Conservation (phyloP, 2,329 filamentous ascomycete species). For the Fusarium decemcellulare region DNA sequence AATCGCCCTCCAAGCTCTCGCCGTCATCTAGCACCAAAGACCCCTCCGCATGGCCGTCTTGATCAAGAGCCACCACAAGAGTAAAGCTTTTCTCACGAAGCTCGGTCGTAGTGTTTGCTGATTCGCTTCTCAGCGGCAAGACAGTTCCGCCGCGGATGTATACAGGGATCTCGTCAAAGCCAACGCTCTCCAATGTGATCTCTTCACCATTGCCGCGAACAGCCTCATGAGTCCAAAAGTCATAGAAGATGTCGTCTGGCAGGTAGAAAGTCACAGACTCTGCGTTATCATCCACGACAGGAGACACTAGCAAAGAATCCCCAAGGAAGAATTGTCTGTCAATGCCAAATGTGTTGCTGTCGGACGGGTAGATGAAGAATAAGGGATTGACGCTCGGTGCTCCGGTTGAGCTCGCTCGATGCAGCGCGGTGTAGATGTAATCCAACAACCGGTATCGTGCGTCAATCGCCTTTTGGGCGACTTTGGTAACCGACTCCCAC, state of each 20-base stretch:
- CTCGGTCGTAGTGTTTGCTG: constrained; percentile 74
- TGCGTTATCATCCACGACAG: constrained; percentile 61
- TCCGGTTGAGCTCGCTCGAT: constrained; percentile 72
- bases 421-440: constrained; percentile 79
- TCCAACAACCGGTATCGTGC: constrained; percentile 86
- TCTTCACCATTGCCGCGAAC: constrained; percentile 57
- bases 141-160: constrained; percentile 77
- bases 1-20: constrained; percentile 51
- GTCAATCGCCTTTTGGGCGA: constrained; percentile 77
- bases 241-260: constrained; percentile 65
- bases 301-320: constrained; percentile 62
- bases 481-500: constrained; percentile 74
- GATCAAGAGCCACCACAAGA: constrained; percentile 76
- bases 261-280: constrained; percentile 63
- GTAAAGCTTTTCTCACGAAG: constrained; percentile 77
- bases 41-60: constrained; percentile 74
- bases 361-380: constrained; percentile 77
- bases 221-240: constrained; percentile 63
- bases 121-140: constrained; percentile 69
- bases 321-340: constrained; percentile 68
- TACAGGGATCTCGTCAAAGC: constrained; percentile 70
- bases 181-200: constrained; percentile 55
- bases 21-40: constrained; percentile 85
- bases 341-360: constrained; percentile 60
- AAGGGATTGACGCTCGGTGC: constrained; percentile 77